Percentiles rank a stretch among this genome's conserved stretches.
Evolutionary conservation across 805 yeast species (phyloP).

Genomic region (Isabelozyma pseudorhagii): DNA sequence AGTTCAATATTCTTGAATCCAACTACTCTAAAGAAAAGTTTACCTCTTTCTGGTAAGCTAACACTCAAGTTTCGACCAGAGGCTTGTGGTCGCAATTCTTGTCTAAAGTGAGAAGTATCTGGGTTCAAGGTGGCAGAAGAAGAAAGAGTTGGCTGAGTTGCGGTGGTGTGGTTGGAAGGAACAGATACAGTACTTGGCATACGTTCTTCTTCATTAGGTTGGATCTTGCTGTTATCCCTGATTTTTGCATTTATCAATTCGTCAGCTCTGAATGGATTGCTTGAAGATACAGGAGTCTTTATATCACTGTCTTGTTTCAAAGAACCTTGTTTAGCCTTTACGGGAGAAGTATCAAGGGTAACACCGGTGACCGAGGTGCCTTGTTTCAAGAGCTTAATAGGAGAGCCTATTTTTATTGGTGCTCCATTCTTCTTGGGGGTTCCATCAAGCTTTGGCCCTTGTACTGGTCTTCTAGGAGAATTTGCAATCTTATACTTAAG

Average conservation of each 20-base stretch:
- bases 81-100: slow-evolving; percentile 2
- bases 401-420: slow-evolving; percentile 40
- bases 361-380: slow-evolving; percentile 26
- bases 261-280: slow-evolving; percentile 8
- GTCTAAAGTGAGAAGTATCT: neutral
- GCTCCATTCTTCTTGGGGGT: slow-evolving; percentile 8
- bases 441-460: neutral
- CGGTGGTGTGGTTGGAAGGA: slow-evolving; percentile 19
- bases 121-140: slow-evolving; percentile 10
- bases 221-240: slow-evolving; percentile 9
- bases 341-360: slow-evolving; percentile 7
- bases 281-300: neutral
- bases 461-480: neutral
- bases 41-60: slow-evolving; percentile 42
- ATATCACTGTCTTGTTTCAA: neutral
- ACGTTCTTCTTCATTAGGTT: slow-evolving; percentile 6
- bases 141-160: slow-evolving; percentile 7
- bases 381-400: slow-evolving; percentile 29
- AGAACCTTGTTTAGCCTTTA: neutral
- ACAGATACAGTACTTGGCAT: slow-evolving; percentile 30
- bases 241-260: slow-evolving; percentile 21
- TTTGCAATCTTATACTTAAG: slow-evolving; percentile 1
- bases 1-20: slow-evolving; percentile 45
- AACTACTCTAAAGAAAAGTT: slow-evolving; percentile 50
- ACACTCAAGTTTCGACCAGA: neutral